Evolutionary conservation across 2,329 filamentous ascomycete species (phyloP).

Genomic region (Bipolaris zeicola): DNA sequence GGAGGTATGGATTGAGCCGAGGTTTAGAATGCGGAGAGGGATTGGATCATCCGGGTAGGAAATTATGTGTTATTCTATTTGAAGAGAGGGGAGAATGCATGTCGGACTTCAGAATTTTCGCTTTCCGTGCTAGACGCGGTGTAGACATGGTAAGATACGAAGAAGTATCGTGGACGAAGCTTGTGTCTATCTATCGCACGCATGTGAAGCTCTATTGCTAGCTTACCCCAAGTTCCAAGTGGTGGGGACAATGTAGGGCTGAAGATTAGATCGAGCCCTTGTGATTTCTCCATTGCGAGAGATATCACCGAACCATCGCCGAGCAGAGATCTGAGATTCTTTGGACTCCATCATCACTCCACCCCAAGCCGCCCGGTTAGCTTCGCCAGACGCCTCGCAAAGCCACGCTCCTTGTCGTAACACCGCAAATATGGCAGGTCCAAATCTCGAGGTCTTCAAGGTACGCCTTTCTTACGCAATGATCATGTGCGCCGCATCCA

Average conservation of each 20-base stretch:
- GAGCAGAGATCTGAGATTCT: constrained; percentile 10
- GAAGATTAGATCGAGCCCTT: constrained; percentile 12
- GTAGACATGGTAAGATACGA: neutral
- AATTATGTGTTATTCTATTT: neutral
- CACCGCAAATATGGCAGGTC: constrained; percentile 69
- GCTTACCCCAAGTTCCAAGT: constrained; percentile 7
- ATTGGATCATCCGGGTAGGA: neutral
- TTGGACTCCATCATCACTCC: constrained; percentile 10
- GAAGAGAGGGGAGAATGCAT: neutral
- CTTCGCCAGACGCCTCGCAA: neutral
- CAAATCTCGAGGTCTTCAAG: constrained; percentile 95
- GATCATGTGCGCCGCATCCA: neutral
- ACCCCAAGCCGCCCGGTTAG: neutral
- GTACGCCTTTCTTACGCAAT: constrained; percentile 53
- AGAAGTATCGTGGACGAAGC: neutral
- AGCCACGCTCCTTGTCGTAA: neutral
- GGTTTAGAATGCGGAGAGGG: constrained; percentile 27
- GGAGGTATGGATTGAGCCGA: constrained; percentile 22
- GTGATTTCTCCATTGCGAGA: neutral
- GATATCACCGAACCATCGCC: constrained; percentile 13
- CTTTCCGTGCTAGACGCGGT: neutral
- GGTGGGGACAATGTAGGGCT: constrained; percentile 5
- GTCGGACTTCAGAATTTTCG: neutral
- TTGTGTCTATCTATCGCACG: neutral
- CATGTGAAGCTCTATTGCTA: constrained; percentile 6